Evolutionary conservation across 2,329 filamentous ascomycete species (phyloP), one percentile per base, ranked within the genome.

Genomic region (Ceratocystis ficicola): DNA sequence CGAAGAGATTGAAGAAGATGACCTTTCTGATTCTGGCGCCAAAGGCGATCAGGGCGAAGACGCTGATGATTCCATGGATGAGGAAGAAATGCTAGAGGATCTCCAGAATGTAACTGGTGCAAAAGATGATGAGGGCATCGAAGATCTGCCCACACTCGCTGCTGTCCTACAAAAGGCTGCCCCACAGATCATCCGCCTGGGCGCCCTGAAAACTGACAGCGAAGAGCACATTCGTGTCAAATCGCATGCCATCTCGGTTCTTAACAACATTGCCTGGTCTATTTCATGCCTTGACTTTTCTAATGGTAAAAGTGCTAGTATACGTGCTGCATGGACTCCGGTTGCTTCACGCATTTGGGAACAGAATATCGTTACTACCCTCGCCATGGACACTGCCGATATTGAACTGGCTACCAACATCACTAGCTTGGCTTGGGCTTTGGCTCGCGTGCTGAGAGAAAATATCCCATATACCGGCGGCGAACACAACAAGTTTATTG

Each of bases 241-340:
- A 68, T 73, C 73, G 22, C 78, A 81, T 69, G 81, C 85, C 20
- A 74, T 88, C 28, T 81, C 82, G 1, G 80, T 83, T 17, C 77
- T 88, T 67, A 86, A 83, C 76, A 88, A 88, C 73, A 81, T 87
- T 64, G 78, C 85, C 64, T 88, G 86, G 84, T 85, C 84, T 10
- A 76, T 86, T 50, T 84, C 83, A 7, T 80, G 81, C 70, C 76
- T 85, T 69, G 83, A 86, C 73, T 84, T 85, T 70, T 76, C 78
- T 28, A 78, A 81, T 41, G 74, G 75, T n/a, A 77, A 78, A 63
- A 83, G 83, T 71, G 74, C 77, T 3, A 75, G 76, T 66, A 77
- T 87, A 65, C 77, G 78, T 64, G 75, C 74, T 61, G 77, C 77
- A 3, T 88, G 86, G 85, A 72, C 73, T 1, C 79, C 81, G 0